Evolutionary conservation across 2,329 filamentous ascomycete species (phyloP).

Genomic region (Ploettnerulaceae sp.): DNA sequence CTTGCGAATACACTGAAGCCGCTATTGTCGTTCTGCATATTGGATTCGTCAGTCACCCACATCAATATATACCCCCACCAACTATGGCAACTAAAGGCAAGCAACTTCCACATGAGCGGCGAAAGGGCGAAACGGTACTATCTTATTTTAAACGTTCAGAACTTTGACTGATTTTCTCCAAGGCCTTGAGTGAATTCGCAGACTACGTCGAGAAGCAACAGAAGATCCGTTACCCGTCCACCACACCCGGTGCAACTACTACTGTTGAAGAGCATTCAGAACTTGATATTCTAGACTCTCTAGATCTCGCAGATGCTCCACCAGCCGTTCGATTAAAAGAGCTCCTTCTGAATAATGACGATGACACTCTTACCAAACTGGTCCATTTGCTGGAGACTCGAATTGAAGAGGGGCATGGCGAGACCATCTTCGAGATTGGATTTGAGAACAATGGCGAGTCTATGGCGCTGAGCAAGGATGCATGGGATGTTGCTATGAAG

Average conservation of each 20-base stretch:
- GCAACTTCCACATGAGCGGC: constrained; percentile 70
- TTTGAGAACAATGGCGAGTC: constrained; percentile 84
- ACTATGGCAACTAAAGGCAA: constrained; percentile 49
- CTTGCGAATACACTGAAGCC: constrained; percentile 17
- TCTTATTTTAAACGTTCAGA: background rate
- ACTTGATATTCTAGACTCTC: constrained; percentile 76
- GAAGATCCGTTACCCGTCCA: constrained; percentile 57
- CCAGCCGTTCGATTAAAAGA: constrained; percentile 67
- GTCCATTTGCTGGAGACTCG: constrained; percentile 61
- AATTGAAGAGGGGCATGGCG: constrained; percentile 78
- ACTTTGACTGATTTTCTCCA: background rate
- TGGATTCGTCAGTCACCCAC: background rate
- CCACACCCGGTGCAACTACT: constrained; percentile 15
- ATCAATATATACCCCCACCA: constrained; percentile 29
- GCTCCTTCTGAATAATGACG: constrained; percentile 61
- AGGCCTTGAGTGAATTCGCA: constrained; percentile 90
- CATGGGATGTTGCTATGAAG: constrained; percentile 70
- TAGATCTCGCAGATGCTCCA: constrained; percentile 66
- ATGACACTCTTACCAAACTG: constrained; percentile 59
- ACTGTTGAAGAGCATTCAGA: constrained; percentile 71
- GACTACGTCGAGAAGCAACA: constrained; percentile 97
- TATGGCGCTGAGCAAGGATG: constrained; percentile 67
- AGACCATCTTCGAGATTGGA: constrained; percentile 87
- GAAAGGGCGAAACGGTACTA: constrained; percentile 78
- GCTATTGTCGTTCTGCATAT: background rate